Evolutionary conservation across 1,139 yeast species (phyloP).

Genomic region (Zygosaccharomyces sapae): DNA sequence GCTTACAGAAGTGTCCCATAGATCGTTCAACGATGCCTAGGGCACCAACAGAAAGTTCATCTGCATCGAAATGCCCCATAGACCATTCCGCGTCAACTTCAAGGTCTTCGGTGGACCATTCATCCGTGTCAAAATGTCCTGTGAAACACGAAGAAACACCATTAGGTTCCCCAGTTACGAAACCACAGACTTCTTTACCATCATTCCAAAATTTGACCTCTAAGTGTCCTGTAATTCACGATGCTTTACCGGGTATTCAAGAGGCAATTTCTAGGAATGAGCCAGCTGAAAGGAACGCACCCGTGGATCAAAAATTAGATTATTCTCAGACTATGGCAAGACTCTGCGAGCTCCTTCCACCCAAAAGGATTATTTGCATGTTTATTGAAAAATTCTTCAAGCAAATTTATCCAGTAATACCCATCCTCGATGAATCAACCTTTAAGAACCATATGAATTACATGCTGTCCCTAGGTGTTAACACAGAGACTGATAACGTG

Average conservation of each 20-base stretch:
- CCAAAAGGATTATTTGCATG: constrained; percentile 39
- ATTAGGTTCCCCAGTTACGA: constrained; percentile 3
- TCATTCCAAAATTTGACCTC: constrained; percentile 24
- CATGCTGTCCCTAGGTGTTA: constrained; percentile 18
- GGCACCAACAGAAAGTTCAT: no score
- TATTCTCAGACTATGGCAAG: constrained; percentile 20
- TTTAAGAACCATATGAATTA: constrained; percentile 33
- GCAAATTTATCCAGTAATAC: constrained; percentile 47
- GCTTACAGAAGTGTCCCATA: constrained; percentile 20
- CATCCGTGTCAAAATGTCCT: constrained; percentile 10
- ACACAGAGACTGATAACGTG: constrained; percentile 10
- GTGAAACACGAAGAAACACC: constrained; percentile 12
- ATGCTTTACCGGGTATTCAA: constrained; percentile 13
- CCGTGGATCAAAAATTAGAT: constrained; percentile 10
- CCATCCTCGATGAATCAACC: constrained; percentile 46
- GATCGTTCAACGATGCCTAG: constrained; percentile 14
- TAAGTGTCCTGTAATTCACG: constrained; percentile 26
- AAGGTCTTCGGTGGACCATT: not conserved
- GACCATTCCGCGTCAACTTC: constrained; percentile 14
- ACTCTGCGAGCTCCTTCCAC: constrained; percentile 38
- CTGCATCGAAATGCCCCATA: constrained; percentile 6
- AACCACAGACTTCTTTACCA: constrained; percentile 16
- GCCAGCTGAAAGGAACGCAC: constrained; percentile 7
- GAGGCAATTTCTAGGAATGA: not conserved
- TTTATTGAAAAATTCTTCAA: constrained; percentile 43